A percentile compares a stretch with the other conserved stretches of the same genome.
Conservation (phyloP, 345 rosid species). For the Euphorbia peplus region DNA sequence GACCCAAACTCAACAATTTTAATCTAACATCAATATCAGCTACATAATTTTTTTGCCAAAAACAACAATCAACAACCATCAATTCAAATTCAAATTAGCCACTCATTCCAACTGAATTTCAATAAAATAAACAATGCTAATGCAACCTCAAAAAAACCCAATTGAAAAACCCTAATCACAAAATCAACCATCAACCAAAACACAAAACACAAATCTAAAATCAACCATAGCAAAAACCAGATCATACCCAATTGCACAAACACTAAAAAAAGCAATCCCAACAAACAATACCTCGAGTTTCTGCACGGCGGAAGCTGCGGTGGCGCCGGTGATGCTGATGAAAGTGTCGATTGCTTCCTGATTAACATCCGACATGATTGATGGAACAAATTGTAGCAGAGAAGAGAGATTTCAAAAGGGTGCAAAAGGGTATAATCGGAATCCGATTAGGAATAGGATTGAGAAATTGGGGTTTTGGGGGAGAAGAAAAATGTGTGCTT, state of each 20-base stretch:
- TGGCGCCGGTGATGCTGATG: constrained; percentile 75
- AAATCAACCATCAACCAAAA: background rate
- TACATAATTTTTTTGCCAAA: background rate
- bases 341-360: constrained; percentile 86
- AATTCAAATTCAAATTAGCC: background rate
- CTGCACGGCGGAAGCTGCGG: constrained; percentile 61
- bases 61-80: background rate
- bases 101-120: background rate
- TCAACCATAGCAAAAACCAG: background rate
- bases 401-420: background rate
- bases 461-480: background rate
- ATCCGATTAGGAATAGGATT: background rate
- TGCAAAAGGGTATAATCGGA: background rate
- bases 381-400: background rate
- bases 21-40: background rate
- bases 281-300: constrained; percentile 61
- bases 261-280: background rate
- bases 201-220: background rate
- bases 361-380: constrained; percentile 61
- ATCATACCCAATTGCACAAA: background rate
- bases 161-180: background rate
- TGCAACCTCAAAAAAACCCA: background rate
- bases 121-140: background rate
- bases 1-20: background rate
- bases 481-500: background rate